phyloP scores from a whole-genome alignment of 108 stramenopile genomes.

The Mediolabrus comicus region DNA sequence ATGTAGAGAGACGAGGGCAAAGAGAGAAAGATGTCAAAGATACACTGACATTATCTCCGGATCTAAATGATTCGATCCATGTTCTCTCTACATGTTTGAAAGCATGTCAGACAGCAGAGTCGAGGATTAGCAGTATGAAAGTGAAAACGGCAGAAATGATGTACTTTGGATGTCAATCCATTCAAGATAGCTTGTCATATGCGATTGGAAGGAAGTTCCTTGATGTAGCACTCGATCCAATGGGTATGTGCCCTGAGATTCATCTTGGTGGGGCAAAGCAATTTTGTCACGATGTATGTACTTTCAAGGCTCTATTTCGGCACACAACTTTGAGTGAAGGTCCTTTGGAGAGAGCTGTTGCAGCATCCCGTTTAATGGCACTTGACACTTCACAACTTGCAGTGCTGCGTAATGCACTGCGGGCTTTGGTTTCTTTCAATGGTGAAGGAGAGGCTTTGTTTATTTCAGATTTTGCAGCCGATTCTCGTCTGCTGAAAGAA shows the following conservation, averaged over 20 bases:
- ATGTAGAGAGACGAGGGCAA: conserved; percentile 9
- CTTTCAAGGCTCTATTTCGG: conserved; percentile 20
- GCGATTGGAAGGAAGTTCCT: conserved; percentile 62
- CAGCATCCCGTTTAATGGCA: conserved; percentile 57
- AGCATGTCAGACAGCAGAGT: conserved; percentile 9
- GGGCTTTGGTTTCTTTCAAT: conserved; percentile 42
- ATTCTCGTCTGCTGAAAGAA: conserved; percentile 61
- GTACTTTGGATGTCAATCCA: conserved; percentile 20
- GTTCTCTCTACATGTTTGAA: conserved; percentile 22
- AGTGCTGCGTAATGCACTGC: conserved; percentile 47
- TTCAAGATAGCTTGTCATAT: conserved; percentile 34
- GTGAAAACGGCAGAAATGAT: conserved; percentile 5
- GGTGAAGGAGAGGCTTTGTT: conserved; percentile 6
- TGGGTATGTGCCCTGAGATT: conserved; percentile 67
- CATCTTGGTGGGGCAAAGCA: conserved; percentile 35
- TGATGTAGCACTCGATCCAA: conserved; percentile 70
- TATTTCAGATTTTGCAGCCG: conserved; percentile 47
- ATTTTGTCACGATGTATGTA: conserved; percentile 38
- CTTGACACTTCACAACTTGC: conserved; percentile 30
- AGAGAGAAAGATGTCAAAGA: conserved; percentile 27
- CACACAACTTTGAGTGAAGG: background rate
- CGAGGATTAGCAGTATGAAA: conserved; percentile 1
- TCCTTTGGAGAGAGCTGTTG: conserved; percentile 36
- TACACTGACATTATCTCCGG: conserved; percentile 36
- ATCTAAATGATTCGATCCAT: conserved; percentile 58